Conservation (phyloP, 2,329 filamentous ascomycete species). For the Diplocarpon mali region DNA sequence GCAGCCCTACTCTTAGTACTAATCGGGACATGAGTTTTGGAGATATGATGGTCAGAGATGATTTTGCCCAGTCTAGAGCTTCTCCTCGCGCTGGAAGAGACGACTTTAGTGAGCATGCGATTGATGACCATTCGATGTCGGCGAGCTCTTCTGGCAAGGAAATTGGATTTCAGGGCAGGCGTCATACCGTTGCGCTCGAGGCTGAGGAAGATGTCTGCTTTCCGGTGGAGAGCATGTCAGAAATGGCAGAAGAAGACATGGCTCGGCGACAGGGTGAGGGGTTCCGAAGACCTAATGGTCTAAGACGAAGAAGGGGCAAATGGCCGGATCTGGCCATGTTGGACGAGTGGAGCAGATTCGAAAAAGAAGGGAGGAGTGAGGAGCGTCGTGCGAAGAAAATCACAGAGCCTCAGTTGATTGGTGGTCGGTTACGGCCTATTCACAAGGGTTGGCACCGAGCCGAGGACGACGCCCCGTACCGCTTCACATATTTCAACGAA, state of each 20-base stretch:
- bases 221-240: conserved; percentile 66
- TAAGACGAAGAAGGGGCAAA: conserved; percentile 49
- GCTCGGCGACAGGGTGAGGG: conserved; percentile 36
- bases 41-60: conserved; percentile 61
- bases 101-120: conserved; percentile 15
- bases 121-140: conserved; percentile 26
- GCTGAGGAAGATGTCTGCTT: conserved; percentile 90
- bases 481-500: conserved; percentile 98
- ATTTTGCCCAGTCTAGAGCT: conserved; percentile 33
- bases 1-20: conserved; percentile 42
- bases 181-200: conserved; percentile 49
- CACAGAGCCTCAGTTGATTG: conserved; percentile 85
- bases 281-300: conserved; percentile 16
- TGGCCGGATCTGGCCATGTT: conserved; percentile 82
- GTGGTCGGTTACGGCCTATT: conserved; percentile 74
- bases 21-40: conserved; percentile 47
- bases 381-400: conserved; percentile 82
- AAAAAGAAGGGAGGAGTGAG: conserved; percentile 79
- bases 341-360: conserved; percentile 81
- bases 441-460: conserved; percentile 74
- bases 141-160: conserved; percentile 18
- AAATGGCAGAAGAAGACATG: conserved; percentile 68
- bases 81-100: conserved; percentile 10
- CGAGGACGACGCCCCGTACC: conserved; percentile 82
- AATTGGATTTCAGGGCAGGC: conserved; percentile 29